Evolutionary conservation across 495 filamentous ascomycete species (phyloP), one percentile per base, ranked within the genome.

Genomic region (Penicillium samsonianum): DNA sequence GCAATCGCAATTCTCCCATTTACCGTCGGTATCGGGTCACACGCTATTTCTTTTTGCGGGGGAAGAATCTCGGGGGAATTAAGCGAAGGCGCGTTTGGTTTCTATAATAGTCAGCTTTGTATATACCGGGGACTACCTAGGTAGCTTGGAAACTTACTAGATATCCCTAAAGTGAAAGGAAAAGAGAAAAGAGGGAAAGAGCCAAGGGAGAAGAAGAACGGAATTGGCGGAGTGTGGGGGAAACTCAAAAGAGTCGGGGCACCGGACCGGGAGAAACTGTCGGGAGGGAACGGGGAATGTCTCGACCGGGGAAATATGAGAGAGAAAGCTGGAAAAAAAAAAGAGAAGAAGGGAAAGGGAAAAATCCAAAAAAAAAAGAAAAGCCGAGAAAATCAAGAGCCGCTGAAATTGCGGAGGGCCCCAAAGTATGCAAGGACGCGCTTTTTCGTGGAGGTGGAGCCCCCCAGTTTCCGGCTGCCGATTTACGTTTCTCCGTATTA

Each of bases 171-270:
- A 17, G 52, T 31, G 30, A 38, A 8, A 42, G 11, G 50, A 35
- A 49, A 31, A 45, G 22, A 23, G 30, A 28, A 28, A 33, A 33
- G 30, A 60, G 37, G 45, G 22, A 43, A 45, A 22, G 49, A 30
- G 17, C 22, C 26, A 53, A 55, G 52, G 30, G 31, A 41, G 43
- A 58, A 55, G 45, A 50, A 33, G 11, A 37, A 56, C 61, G 62
- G 62, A 69, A 68, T 63, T 58, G 61, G 72, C 65, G 65, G 68
- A 75, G 73, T 74, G 71, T 74, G 71, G 73, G 73, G 73, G 69
- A 73, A 65, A 66, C 51, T 60, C 62, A 60, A 65, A n/a, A 56
- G 53, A 61, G 67, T 72, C 71, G 71, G 73, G 70, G 72, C 63
- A 63, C 62, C 67, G 65, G 72, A 66, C 66, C 67, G 70, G 65